phyloP scores from a whole-genome alignment of 768 basidiomycete genomes.

The Dentipellis sp. region DNA sequence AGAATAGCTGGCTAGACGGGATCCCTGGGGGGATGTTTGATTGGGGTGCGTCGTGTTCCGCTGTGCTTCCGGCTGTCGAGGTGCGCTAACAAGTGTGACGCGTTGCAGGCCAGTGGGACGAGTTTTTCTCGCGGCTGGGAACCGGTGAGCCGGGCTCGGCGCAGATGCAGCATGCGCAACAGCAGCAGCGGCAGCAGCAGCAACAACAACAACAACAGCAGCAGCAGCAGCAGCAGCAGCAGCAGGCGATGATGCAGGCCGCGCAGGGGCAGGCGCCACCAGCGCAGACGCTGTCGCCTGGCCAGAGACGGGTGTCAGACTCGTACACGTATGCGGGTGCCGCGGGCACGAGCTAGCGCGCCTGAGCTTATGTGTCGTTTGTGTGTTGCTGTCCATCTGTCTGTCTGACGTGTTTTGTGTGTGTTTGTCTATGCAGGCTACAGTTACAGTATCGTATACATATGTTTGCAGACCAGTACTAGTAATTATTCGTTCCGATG shows the following conservation, averaged over 20 bases:
- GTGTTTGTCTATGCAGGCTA: too few species aligned
- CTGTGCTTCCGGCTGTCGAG: constrained; percentile 4
- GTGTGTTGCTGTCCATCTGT: too few species aligned
- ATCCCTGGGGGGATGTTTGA: constrained; percentile 83
- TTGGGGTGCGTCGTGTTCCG: constrained; percentile 48
- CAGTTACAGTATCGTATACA: too few species aligned
- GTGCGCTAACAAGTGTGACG: background rate
- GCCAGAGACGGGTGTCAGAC: background rate
- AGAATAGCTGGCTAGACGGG: constrained; percentile 65
- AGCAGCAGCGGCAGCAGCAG: background rate
- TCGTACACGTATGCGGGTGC: background rate
- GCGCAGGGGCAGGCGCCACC: background rate
- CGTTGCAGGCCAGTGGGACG: constrained; percentile 68
- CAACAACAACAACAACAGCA: background rate
- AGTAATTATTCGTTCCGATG: too few species aligned
- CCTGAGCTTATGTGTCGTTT: too few species aligned
- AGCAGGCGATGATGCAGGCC: background rate
- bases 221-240: too few species aligned
- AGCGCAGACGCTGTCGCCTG: background rate
- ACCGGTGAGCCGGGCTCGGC: background rate
- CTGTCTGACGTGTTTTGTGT: too few species aligned
- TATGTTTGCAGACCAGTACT: too few species aligned
- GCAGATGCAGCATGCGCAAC: background rate
- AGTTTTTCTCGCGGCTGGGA: constrained; percentile 52
- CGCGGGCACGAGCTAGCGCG: background rate